Percentiles rank a stretch among this genome's conserved stretches.
Evolutionary conservation across 371 early-diverging fungal genomes (phyloP).

Genomic region (Mortierella sp.): DNA sequence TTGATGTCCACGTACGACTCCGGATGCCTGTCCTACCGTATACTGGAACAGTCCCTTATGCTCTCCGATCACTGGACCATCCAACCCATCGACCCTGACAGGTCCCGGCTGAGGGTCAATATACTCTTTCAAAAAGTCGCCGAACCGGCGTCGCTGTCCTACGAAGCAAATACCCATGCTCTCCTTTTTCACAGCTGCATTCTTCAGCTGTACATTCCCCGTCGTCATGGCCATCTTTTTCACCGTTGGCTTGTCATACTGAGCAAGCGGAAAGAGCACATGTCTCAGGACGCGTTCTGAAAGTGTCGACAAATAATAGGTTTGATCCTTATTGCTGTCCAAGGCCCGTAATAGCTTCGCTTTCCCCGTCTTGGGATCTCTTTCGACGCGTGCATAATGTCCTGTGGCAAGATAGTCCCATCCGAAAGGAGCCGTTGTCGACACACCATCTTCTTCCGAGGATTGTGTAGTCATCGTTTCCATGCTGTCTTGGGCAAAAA

Average conservation of each 20-base stretch:
- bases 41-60: slow-evolving; percentile 79
- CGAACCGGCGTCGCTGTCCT: slow-evolving; percentile 82
- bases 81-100: slow-evolving; percentile 64
- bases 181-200: slow-evolving; percentile 81
- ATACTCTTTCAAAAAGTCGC: slow-evolving; percentile 80
- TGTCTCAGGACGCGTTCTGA: slow-evolving; percentile 59
- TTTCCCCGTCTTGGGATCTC: slow-evolving; percentile 27
- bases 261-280: slow-evolving; percentile 90
- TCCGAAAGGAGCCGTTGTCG: neutral
- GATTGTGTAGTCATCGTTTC: neutral
- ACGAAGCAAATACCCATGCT: slow-evolving; percentile 98
- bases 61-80: slow-evolving; percentile 68
- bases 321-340: slow-evolving; percentile 91
- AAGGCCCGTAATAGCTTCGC: slow-evolving; percentile 27
- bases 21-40: slow-evolving; percentile 81
- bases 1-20: slow-evolving; percentile 65
- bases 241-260: slow-evolving; percentile 77
- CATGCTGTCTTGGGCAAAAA: neutral
- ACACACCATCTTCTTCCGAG: too few species aligned
- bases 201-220: slow-evolving; percentile 30
- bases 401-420: slow-evolving; percentile 84
- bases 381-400: slow-evolving; percentile 81
- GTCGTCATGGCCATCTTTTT: slow-evolving; percentile 70
- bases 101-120: slow-evolving; percentile 70
- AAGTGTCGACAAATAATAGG: slow-evolving; percentile 89